phyloP scores from a whole-genome alignment of 345 rosid genomes.

The Sonneratia caseolaris region DNA sequence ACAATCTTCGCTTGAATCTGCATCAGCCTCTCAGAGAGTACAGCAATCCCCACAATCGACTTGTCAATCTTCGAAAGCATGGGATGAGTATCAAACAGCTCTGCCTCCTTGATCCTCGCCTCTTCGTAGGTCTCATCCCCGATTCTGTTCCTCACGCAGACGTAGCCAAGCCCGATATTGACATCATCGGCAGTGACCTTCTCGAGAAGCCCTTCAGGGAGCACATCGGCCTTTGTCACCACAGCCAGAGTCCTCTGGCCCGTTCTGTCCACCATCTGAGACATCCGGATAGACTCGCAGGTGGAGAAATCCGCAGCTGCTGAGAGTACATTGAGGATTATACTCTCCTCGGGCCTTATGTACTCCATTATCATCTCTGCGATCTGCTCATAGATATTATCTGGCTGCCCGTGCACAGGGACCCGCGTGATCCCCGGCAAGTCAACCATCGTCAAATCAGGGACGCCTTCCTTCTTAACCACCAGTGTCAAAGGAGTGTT shows the following conservation, averaged over 20 bases:
- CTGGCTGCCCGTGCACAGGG: constrained; percentile 45
- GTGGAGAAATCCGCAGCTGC: constrained; percentile 38
- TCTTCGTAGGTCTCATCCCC: constrained; percentile 30
- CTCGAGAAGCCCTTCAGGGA: constrained; percentile 38
- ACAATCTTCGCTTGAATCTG: constrained; percentile 27
- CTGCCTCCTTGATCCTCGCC: constrained; percentile 21
- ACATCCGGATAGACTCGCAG: constrained; percentile 52
- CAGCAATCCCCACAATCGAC: constrained; percentile 29
- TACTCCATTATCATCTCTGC: constrained; percentile 30
- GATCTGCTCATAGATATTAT: constrained; percentile 37
- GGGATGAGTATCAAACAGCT: constrained; percentile 16
- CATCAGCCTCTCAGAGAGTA: constrained; percentile 24
- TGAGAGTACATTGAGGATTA: constrained; percentile 37
- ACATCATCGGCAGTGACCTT: constrained; percentile 43
- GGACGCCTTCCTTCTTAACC: constrained; percentile 36
- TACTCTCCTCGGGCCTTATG: constrained; percentile 35
- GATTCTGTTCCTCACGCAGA: constrained; percentile 36
- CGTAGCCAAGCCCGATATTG: constrained; percentile 39
- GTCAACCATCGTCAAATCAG: constrained; percentile 52
- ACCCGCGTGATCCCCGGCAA: constrained; percentile 51
- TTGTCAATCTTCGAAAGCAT: constrained; percentile 21
- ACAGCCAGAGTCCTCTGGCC: constrained; percentile 44
- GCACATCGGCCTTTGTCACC: constrained; percentile 39
- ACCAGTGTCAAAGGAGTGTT: constrained; percentile 31
- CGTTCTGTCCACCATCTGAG: constrained; percentile 29